phyloP scores from a whole-genome alignment of 2,329 filamentous ascomycete species.

The Hypoxylon rubiginosum region DNA sequence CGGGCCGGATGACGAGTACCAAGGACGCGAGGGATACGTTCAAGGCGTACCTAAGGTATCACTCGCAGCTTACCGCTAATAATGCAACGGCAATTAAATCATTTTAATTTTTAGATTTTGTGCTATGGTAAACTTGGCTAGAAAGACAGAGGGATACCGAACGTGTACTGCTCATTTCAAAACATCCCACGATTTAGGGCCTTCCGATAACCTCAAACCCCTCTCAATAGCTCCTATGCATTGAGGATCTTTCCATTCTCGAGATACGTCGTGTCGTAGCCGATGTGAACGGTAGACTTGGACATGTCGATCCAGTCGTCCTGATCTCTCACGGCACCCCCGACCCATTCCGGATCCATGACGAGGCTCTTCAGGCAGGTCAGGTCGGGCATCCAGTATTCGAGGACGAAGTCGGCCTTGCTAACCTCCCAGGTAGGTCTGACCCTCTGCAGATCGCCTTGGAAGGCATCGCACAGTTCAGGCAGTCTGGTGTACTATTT shows the following conservation, averaged over 20 bases:
- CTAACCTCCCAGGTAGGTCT: slow-evolving; percentile 23
- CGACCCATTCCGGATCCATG: slow-evolving; percentile 25
- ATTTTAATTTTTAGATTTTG: neutral
- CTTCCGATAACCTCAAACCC: neutral
- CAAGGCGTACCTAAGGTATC: neutral
- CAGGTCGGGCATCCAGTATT: slow-evolving; percentile 25
- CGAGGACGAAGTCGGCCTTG: slow-evolving; percentile 26
- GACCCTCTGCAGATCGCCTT: slow-evolving; percentile 8
- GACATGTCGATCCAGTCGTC: slow-evolving; percentile 26
- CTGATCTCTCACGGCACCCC: slow-evolving; percentile 20
- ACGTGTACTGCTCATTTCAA: neutral
- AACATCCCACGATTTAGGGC: neutral
- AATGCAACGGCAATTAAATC: neutral
- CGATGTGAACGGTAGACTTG: slow-evolving; percentile 23
- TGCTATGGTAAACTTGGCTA: neutral
- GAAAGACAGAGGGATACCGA: neutral
- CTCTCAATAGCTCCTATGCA: neutral
- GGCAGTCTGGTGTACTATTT: slow-evolving; percentile 20
- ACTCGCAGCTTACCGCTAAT: no score
- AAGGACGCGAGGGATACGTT: neutral
- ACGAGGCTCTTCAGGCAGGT: slow-evolving; percentile 11
- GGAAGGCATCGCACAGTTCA: slow-evolving; percentile 11
- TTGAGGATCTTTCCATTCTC: slow-evolving; percentile 18
- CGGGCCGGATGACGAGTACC: neutral
- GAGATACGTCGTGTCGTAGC: slow-evolving; percentile 22